These are phyloP conservation scores for Rostrohypoxylon terebratum DNA, from an alignment of 495 filamentous ascomycete species.

Conservation along the genomic window DNA sequence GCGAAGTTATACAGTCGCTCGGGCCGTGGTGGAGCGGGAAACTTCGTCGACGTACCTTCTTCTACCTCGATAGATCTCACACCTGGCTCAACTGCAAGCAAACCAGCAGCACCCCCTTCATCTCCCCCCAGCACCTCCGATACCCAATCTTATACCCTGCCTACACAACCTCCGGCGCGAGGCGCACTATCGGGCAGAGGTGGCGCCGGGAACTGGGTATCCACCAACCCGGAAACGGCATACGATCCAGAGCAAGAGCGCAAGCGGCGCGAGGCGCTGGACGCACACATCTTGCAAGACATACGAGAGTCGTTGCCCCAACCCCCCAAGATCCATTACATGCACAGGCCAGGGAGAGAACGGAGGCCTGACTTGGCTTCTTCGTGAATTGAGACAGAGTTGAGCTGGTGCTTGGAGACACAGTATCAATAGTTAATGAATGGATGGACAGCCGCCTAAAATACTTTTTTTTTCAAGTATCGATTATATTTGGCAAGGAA, in stretches of 20 bases:
- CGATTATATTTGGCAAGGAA: neutral
- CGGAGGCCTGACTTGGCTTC: constrained; percentile 34
- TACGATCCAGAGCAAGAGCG: constrained; percentile 37
- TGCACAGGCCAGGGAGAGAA: constrained; percentile 45
- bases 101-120: neutral
- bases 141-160: neutral
- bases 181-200: constrained; percentile 60
- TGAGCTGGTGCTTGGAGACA: neutral
- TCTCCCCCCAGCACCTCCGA: neutral
- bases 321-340: constrained; percentile 47
- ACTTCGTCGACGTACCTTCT: constrained; percentile 59
- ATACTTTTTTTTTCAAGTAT: too few relatives aligned
- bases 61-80: constrained; percentile 16
- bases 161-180: neutral
- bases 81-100: constrained; percentile 37
- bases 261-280: constrained; percentile 45
- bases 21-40: constrained; percentile 72
- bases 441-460: neutral
- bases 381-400: neutral
- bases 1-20: constrained; percentile 59
- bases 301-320: constrained; percentile 46
- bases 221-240: constrained; percentile 54
- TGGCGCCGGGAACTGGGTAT: constrained; percentile 69
- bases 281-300: constrained; percentile 44
- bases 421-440: neutral